A percentile compares a stretch with the other conserved stretches of the same genome.
Conservation (phyloP, 805 yeast species). For the Wilhelminamyces savonicus region DNA sequence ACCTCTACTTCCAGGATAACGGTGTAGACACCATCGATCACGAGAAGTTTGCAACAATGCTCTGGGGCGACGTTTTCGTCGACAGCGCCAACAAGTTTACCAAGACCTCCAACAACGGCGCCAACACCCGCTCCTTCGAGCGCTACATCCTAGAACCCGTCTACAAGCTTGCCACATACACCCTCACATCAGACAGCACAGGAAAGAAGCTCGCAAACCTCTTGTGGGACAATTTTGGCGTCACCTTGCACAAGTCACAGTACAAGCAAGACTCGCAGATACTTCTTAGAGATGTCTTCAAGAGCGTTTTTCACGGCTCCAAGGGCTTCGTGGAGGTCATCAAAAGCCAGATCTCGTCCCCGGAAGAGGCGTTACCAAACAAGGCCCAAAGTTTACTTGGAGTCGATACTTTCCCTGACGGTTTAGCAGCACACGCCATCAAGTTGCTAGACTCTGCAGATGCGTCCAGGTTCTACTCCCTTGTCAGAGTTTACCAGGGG, state of each 20-base stretch:
- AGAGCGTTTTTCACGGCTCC: conserved; percentile 44
- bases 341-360: conserved; percentile 21
- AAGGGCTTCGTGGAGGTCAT: conserved; percentile 51
- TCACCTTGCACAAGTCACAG: conserved; percentile 33
- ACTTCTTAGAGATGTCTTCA: conserved; percentile 49
- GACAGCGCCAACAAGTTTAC: conserved; percentile 41
- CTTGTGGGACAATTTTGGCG: conserved; percentile 44
- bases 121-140: conserved; percentile 42
- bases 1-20: conserved; percentile 28
- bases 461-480: conserved; percentile 46
- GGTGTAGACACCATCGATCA: conserved; percentile 9
- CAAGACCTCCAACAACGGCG: conserved; percentile 16
- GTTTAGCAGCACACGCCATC: conserved; percentile 22
- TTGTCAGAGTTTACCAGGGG: conserved; percentile 63
- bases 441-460: conserved; percentile 54
- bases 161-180: conserved; percentile 63
- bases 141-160: conserved; percentile 70
- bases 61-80: conserved; percentile 78
- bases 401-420: not conserved
- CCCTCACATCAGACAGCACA: conserved; percentile 46
- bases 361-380: conserved; percentile 5
- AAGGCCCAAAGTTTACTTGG: not conserved
- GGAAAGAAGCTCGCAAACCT: conserved; percentile 30
- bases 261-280: conserved; percentile 52
- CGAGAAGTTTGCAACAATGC: conserved; percentile 40